Conservation (phyloP, 2,329 filamentous ascomycete genomes). For the Drechslera avenae region DNA sequence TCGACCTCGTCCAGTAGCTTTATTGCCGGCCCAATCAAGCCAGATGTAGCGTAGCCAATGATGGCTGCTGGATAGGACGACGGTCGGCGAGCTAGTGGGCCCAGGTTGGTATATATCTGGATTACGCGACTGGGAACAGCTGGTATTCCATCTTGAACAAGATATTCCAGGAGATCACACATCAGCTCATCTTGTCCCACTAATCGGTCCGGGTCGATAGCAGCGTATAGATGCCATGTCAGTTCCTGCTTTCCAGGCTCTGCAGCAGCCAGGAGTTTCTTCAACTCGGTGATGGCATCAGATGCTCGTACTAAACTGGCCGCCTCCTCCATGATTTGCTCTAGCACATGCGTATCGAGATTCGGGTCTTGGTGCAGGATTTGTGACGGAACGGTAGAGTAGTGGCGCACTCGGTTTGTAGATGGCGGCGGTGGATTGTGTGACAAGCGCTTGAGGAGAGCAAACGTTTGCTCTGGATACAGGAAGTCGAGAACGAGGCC, state of each 20-base stretch:
- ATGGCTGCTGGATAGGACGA: slow-evolving; percentile 54
- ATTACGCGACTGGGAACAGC: slow-evolving; percentile 52
- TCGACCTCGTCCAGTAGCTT: slow-evolving; percentile 51
- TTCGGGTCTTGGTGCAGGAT: slow-evolving; percentile 11
- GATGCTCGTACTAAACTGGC: slow-evolving; percentile 19
- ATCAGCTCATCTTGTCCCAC: slow-evolving; percentile 12
- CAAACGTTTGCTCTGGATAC: slow-evolving; percentile 53
- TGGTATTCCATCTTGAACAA: slow-evolving; percentile 24
- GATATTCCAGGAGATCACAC: slow-evolving; percentile 37
- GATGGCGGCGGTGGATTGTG: slow-evolving; percentile 28
- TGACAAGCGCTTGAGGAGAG: slow-evolving; percentile 43
- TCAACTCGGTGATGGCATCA: slow-evolving; percentile 27
- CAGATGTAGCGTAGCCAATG: slow-evolving; percentile 51
- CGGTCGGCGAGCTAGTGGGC: slow-evolving; percentile 43
- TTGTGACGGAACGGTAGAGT: slow-evolving; percentile 28
- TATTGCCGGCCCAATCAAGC: slow-evolving; percentile 47
- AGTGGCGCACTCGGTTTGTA: slow-evolving; percentile 33
- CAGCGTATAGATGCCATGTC: slow-evolving; percentile 47
- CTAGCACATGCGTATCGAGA: slow-evolving; percentile 11
- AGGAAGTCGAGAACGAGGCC: slow-evolving; percentile 53
- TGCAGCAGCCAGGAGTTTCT: slow-evolving; percentile 18
- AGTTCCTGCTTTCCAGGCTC: slow-evolving; percentile 33
- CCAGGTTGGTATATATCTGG: slow-evolving; percentile 54
- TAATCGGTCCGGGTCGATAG: slow-evolving; percentile 22
- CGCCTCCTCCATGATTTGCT: slow-evolving; percentile 28